These are phyloP conservation scores for Quercus dentata DNA, from an alignment of 306 rosid genomes.

Conservation along the genomic window DNA sequence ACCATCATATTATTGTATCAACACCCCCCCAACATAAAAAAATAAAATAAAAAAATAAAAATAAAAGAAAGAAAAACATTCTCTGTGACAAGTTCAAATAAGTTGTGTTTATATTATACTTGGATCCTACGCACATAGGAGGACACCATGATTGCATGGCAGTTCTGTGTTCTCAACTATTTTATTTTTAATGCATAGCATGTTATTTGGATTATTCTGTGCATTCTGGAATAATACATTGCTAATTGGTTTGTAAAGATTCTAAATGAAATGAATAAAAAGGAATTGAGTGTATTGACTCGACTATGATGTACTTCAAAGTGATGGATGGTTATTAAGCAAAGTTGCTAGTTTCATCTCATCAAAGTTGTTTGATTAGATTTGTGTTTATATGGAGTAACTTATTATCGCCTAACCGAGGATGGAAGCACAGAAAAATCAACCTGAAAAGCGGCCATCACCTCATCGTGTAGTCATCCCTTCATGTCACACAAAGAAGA, in stretches of 20 bases:
- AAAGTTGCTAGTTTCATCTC: not conserved
- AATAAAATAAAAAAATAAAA: accelerated
- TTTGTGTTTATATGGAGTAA: not conserved
- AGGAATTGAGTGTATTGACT: not conserved
- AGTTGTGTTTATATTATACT: too few relatives aligned
- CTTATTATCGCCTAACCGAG: constrained; percentile 18
- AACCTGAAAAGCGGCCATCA: constrained; percentile 35
- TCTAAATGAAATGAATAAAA: not conserved
- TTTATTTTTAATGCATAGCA: not conserved
- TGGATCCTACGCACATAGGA: not conserved
- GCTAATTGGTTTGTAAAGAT: not conserved
- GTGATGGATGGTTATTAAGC: not conserved
- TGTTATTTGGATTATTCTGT: not conserved
- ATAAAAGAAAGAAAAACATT: too few relatives aligned
- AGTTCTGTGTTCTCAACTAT: not conserved
- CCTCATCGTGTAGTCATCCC: constrained; percentile 32
- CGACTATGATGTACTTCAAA: not conserved
- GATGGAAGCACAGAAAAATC: constrained; percentile 56
- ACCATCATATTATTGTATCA: too few relatives aligned
- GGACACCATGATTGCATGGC: not conserved
- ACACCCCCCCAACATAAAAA: accelerated
- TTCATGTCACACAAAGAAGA: constrained; percentile 82
- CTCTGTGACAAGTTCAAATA: too few relatives aligned
- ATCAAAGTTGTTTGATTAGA: not conserved
- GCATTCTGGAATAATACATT: not conserved